Evolutionary conservation across 768 basidiomycete genomes (phyloP).

Genomic region (Suillus subluteus): DNA sequence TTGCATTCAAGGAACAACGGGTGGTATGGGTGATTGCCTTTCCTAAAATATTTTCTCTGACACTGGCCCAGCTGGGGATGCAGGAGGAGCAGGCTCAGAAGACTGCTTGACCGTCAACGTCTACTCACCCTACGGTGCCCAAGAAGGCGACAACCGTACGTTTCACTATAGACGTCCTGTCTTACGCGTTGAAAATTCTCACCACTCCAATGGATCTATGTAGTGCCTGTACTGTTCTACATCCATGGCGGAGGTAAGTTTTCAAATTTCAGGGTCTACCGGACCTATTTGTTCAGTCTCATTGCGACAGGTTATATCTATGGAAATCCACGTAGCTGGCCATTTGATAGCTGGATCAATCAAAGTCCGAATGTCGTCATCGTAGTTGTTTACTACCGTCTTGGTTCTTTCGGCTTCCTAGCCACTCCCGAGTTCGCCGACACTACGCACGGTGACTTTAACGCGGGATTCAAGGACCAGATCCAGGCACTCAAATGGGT

Average conservation of each 20-base stretch:
- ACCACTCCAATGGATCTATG: background rate
- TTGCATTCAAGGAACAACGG: constrained; percentile 62
- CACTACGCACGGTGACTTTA: constrained; percentile 47
- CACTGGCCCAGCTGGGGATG: constrained; percentile 47
- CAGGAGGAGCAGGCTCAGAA: constrained; percentile 67
- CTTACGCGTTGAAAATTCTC: background rate
- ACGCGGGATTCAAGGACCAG: constrained; percentile 62
- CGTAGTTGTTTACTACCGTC: constrained; percentile 69
- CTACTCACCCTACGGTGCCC: constrained; percentile 57
- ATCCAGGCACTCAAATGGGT: constrained; percentile 44
- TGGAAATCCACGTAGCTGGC: constrained; percentile 68
- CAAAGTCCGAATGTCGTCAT: constrained; percentile 65
- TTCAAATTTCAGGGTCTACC: background rate
- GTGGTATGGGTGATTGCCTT: constrained; percentile 34
- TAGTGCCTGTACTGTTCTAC: constrained; percentile 46
- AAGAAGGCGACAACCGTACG: constrained; percentile 51
- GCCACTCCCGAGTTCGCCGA: constrained; percentile 50
- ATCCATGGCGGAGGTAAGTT: constrained; percentile 42
- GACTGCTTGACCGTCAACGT: constrained; percentile 73
- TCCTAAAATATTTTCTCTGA: background rate
- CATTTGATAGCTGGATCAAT: constrained; percentile 67
- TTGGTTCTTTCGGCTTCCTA: constrained; percentile 68
- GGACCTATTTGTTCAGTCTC: background rate
- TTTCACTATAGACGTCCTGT: background rate
- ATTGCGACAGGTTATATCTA: constrained; percentile 48